Percentiles rank a stretch among this genome's conserved stretches.
phyloP scores from a whole-genome alignment of 2,329 filamentous ascomycete genomes.

The Aquanectria penicillioides region DNA sequence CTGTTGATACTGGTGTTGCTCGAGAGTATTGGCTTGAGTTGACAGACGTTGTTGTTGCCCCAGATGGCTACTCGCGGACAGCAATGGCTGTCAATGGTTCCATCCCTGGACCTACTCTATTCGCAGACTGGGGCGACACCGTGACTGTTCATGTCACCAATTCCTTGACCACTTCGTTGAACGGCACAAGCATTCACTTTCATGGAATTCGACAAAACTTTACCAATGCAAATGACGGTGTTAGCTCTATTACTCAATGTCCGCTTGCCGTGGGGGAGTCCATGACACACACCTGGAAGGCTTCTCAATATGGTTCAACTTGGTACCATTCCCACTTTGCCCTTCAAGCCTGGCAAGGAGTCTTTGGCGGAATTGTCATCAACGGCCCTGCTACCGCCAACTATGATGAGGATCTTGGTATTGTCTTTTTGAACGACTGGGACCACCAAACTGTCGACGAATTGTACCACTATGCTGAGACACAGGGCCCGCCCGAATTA shows the following conservation, averaged over 20 bases:
- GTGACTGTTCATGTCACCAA: slow-evolving; percentile 67
- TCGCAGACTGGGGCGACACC: slow-evolving; percentile 61
- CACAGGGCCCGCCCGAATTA: slow-evolving; percentile 47
- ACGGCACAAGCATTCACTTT: slow-evolving; percentile 71
- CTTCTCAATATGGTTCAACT: slow-evolving; percentile 62
- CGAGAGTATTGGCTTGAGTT: slow-evolving; percentile 59
- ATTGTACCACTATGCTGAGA: slow-evolving; percentile 44
- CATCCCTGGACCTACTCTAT: slow-evolving; percentile 68
- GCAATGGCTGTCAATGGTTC: slow-evolving; percentile 64
- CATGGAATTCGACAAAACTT: slow-evolving; percentile 69
- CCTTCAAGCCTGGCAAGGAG: slow-evolving; percentile 61
- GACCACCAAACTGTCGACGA: slow-evolving; percentile 56
- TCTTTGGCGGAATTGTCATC: slow-evolving; percentile 69
- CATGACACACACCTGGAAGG: slow-evolving; percentile 67
- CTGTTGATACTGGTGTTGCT: slow-evolving; percentile 59
- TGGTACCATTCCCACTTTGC: slow-evolving; percentile 72
- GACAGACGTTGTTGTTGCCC: slow-evolving; percentile 50
- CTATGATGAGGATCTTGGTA: slow-evolving; percentile 72
- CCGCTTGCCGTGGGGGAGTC: slow-evolving; percentile 61
- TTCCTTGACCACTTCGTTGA: slow-evolving; percentile 49
- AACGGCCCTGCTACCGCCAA: slow-evolving; percentile 66
- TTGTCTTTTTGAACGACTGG: slow-evolving; percentile 69
- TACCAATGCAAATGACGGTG: slow-evolving; percentile 66
- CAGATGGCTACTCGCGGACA: slow-evolving; percentile 56
- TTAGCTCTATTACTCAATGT: slow-evolving; percentile 59